Percentiles rank a stretch among this genome's conserved stretches.
Evolutionary conservation across 768 basidiomycete genomes (phyloP).

Genomic region (Russula sp.): DNA sequence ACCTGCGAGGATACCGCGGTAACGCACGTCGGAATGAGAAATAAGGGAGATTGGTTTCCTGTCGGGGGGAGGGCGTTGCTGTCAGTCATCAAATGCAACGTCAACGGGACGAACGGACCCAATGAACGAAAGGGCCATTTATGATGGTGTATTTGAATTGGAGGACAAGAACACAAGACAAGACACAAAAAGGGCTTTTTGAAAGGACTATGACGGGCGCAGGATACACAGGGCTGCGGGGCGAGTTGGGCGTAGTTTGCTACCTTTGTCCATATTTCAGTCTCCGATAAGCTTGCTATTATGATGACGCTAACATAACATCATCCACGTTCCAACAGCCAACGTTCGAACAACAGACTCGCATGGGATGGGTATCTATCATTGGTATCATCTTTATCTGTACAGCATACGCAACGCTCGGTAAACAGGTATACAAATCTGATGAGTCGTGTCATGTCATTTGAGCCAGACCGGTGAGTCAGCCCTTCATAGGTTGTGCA

Average conservation of each 20-base stretch:
- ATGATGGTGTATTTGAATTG: conserved; percentile 2
- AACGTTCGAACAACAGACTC: background rate
- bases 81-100: conserved; percentile 2
- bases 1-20: conserved; percentile 80
- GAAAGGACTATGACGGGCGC: background rate
- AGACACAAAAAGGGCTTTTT: background rate
- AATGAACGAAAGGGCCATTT: conserved; percentile 25
- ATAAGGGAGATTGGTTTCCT: conserved; percentile 88
- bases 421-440: conserved; percentile 13
- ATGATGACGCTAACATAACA: background rate
- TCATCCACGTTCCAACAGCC: background rate
- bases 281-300: conserved; percentile 3
- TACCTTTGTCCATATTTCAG: background rate
- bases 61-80: conserved; percentile 8
- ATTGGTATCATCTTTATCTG: conserved; percentile 20
- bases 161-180: background rate
- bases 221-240: background rate
- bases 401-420: conserved; percentile 6
- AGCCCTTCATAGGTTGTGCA: background rate
- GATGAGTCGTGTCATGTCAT: conserved; percentile 18
- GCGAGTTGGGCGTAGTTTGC: background rate
- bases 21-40: conserved; percentile 87
- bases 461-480: background rate
- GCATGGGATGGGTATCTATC: conserved; percentile 17
- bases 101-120: conserved; percentile 10